A percentile compares a stretch with the other conserved stretches of the same genome.
Evolutionary conservation across 306 rosid species (phyloP).

Genomic region (Mimosa pudica): DNA sequence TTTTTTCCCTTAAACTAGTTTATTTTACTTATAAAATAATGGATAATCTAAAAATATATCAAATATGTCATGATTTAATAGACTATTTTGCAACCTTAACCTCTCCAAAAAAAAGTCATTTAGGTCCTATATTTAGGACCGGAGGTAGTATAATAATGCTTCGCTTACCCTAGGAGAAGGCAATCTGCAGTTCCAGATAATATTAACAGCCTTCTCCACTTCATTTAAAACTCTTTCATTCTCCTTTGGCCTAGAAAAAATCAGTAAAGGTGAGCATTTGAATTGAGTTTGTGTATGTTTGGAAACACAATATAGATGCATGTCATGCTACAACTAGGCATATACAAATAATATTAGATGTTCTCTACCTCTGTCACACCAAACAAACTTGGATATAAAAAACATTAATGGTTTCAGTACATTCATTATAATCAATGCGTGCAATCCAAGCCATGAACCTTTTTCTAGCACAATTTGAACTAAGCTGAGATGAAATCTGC

Average conservation of each 20-base stretch:
- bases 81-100: too few relatives aligned
- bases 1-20: too few relatives aligned
- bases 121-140: too few relatives aligned
- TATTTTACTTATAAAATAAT: too few relatives aligned
- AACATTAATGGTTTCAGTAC: too few relatives aligned
- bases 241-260: conserved; percentile 70
- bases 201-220: conserved; percentile 79
- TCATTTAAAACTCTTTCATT: conserved; percentile 67
- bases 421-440: too few relatives aligned
- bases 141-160: not conserved
- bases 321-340: not conserved
- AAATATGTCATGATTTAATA: too few relatives aligned
- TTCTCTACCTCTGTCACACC: not conserved
- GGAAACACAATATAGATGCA: conserved; percentile 27
- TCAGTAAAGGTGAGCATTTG: not conserved
- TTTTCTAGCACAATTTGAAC: not conserved
- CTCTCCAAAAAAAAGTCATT: too few relatives aligned
- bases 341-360: conserved; percentile 15
- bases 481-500: not conserved
- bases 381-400: not conserved
- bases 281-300: not conserved
- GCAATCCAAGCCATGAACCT: not conserved
- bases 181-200: conserved; percentile 89
- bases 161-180: conserved; percentile 93
- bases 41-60: too few relatives aligned